Evolutionary conservation across 495 filamentous ascomycete species (phyloP).

Genomic region (Penicillium fimorum): DNA sequence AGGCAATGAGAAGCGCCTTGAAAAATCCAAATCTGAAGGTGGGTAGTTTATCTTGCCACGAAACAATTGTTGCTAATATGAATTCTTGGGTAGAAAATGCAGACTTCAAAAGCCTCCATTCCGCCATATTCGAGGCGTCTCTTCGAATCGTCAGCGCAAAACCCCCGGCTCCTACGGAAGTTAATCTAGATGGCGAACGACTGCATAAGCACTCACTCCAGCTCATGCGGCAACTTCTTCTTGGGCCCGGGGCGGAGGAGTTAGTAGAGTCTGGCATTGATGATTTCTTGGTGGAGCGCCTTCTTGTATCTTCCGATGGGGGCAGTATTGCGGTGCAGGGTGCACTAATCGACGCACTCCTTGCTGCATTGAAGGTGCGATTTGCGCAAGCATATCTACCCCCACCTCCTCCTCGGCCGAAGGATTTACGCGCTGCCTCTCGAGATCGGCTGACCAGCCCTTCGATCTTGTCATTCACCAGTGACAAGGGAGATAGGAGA

Average conservation of each 20-base stretch:
- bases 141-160: conserved; percentile 35
- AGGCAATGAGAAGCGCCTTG: conserved; percentile 34
- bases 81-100: conserved; percentile 25
- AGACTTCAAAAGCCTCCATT: conserved; percentile 38
- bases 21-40: conserved; percentile 34
- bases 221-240: conserved; percentile 71
- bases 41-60: conserved; percentile 5
- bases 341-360: conserved; percentile 71
- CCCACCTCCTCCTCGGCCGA: conserved; percentile 34
- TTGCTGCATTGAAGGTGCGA: conserved; percentile 65
- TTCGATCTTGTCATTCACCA: conserved; percentile 49
- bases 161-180: conserved; percentile 8
- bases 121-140: conserved; percentile 37
- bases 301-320: conserved; percentile 58
- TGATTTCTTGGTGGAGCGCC: conserved; percentile 64
- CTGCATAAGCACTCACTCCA: conserved; percentile 69
- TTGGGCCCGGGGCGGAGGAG: conserved; percentile 64
- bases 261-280: conserved; percentile 72
- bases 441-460: conserved; percentile 47
- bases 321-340: conserved; percentile 57
- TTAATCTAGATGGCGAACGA: conserved; percentile 33
- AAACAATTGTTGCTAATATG: conserved; percentile 4
- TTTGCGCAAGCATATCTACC: conserved; percentile 48
- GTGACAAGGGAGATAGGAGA: conserved; percentile 45
- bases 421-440: conserved; percentile 43